phyloP scores from a whole-genome alignment of 208 protist genomes.

The Leishmania amazonensis region DNA sequence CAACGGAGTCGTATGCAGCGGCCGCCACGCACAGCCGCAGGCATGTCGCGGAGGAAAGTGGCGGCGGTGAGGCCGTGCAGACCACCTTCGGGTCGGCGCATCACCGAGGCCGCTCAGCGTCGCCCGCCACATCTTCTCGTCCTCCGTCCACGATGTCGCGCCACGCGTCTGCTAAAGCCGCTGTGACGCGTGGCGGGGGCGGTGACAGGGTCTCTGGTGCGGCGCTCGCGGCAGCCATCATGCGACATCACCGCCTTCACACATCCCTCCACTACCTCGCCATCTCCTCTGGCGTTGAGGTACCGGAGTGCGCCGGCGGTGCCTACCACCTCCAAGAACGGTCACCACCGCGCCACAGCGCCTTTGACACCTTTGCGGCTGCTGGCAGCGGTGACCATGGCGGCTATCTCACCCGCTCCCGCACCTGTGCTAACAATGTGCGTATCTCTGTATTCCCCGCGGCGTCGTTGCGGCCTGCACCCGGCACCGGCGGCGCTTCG shows the following conservation, averaged over 20 bases:
- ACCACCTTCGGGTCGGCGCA: conserved; percentile 8
- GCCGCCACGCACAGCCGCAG: neutral
- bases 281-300: conserved; percentile 27
- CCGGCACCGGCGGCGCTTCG: neutral
- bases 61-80: neutral
- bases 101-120: neutral
- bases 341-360: neutral
- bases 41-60: neutral
- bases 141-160: neutral
- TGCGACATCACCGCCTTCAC: conserved; percentile 24
- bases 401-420: conserved; percentile 12
- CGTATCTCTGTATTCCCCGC: conserved; percentile 18
- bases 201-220: conserved; percentile 8
- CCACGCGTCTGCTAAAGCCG: neutral
- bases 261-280: conserved; percentile 8
- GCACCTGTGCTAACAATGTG: conserved; percentile 20
- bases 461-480: neutral
- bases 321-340: conserved; percentile 29
- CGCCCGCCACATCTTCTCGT: neutral
- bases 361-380: neutral
- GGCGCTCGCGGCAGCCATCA: conserved; percentile 11
- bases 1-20: too few relatives aligned
- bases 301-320: conserved; percentile 26
- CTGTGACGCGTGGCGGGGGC: neutral
- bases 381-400: neutral